Conservation (phyloP, 495 filamentous ascomycete species). For the Copromyces sp. region DNA sequence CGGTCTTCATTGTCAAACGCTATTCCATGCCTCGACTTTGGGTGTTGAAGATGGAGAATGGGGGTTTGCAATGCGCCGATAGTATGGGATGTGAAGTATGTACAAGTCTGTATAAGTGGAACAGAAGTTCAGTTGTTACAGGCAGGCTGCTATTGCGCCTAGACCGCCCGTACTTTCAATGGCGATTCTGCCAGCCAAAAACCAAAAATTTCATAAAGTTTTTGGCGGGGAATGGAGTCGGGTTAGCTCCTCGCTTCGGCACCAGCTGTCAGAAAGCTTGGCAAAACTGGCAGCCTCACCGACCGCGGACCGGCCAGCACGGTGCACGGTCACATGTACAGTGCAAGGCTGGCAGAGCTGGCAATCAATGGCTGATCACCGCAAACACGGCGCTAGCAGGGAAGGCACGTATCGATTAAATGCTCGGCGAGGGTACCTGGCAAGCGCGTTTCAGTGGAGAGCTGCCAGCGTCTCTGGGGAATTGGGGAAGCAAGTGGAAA, state of each 20-base stretch:
- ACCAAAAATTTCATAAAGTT: constrained; percentile 20
- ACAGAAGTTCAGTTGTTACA: neutral
- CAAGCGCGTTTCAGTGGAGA: constrained; percentile 6
- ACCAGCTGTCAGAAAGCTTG: neutral
- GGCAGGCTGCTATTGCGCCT: neutral
- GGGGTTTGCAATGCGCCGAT: neutral
- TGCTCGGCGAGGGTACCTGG: constrained; percentile 9
- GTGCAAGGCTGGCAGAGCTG: neutral
- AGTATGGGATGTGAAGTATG: neutral
- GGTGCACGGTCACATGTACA: neutral
- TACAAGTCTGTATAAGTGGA: neutral
- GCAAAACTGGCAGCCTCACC: neutral
- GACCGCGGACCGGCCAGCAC: neutral
- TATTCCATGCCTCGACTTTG: constrained; percentile 8
- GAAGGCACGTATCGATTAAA: constrained; percentile 1
- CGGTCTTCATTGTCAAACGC: constrained; percentile 73
- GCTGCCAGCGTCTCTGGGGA: constrained; percentile 15
- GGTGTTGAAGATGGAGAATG: neutral
- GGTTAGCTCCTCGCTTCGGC: constrained; percentile 8
- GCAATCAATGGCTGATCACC: neutral
- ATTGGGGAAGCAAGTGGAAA: constrained; percentile 12
- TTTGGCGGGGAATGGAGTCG: constrained; percentile 27
- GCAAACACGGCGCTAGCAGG: neutral
- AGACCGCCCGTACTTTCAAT: neutral
- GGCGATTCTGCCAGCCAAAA: constrained; percentile 5